Evolutionary conservation across 139 green algal genomes (phyloP), one percentile per base, ranked within the genome.

Genomic region (Mychonastes homosphaera): DNA sequence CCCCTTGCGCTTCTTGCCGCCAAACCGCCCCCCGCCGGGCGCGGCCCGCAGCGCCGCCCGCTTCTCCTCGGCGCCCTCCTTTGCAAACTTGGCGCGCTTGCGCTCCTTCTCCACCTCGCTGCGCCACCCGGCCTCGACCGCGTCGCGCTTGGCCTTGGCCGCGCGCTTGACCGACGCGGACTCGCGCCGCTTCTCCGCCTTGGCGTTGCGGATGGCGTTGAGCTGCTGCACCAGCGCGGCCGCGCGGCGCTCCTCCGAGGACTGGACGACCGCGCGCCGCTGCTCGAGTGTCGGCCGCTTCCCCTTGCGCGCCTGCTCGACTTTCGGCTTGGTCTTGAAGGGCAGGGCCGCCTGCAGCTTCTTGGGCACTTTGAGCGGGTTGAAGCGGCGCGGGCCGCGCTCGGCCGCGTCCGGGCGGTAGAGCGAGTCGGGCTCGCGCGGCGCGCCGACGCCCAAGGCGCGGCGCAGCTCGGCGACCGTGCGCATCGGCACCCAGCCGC

Each of bases 251-350:
- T 79, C 76, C 15, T n/a, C 27, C 27, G 45, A 54, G 53, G 92
- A 84, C 56, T 87, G 53, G 10, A 94, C 83, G 26, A 94, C 83
- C 1, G 87, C 87, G 9, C 87, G 81, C 54, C 73, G 74, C 73
- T 88, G 79, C 58, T 95, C 89, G 44, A 96, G 73, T 6, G 75
- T 88, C n/a, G n/a, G n/a, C n/a, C n/a, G n/a, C 72, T 87, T 80
- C 21, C 69, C 63, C 71, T 87, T 87, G 41, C 81, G 67, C 0
- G 53, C 26, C 70, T 90, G 77, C 34, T 79, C 35, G 72, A 61
- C 19, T 32, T 95, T 96, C 30, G 90, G 89, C 81, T 98, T 98
- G 63, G 74, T 87, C 70, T 94, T 92, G 81, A 90, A 97, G 1
- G 90, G 90, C 64, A 97, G 76, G 16, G 77, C 79, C 3, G 82